These are phyloP conservation scores for Cocos nucifera DNA, from an alignment of 176 grass and related monocot genomes.

Conservation along the genomic window DNA sequence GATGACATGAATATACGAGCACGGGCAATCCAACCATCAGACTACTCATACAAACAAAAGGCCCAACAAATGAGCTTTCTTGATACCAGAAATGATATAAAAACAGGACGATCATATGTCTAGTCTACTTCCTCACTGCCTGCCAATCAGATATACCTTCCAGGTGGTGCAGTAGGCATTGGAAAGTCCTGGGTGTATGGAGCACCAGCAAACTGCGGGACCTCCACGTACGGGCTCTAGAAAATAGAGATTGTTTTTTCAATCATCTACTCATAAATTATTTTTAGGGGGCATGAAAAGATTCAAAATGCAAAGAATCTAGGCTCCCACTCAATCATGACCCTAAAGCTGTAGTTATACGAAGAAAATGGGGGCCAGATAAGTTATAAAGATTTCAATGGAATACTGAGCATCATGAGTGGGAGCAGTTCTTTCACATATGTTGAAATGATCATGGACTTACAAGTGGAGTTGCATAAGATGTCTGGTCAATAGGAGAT, in stretches of 20 bases:
- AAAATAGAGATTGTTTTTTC: conserved; percentile 14
- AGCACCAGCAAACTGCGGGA: conserved; percentile 52
- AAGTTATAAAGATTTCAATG: too few relatives aligned
- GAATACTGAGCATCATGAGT: background rate
- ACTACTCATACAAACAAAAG: too few relatives aligned
- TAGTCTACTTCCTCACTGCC: background rate
- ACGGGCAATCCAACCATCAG: too few relatives aligned
- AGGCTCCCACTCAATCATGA: too few relatives aligned
- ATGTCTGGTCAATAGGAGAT: conserved; percentile 31
- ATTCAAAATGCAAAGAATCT: too few relatives aligned
- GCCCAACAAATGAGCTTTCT: too few relatives aligned
- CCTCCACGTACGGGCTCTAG: conserved; percentile 95
- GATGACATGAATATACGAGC: too few relatives aligned
- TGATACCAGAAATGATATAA: too few relatives aligned
- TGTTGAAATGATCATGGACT: background rate
- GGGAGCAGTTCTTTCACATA: background rate
- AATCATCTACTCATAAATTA: background rate
- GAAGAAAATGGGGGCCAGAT: too few relatives aligned
- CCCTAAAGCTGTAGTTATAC: too few relatives aligned
- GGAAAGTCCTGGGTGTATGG: conserved; percentile 49
- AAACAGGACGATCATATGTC: too few relatives aligned
- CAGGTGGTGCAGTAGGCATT: conserved; percentile 84
- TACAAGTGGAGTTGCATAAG: conserved; percentile 26
- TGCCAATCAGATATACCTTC: conserved; percentile 38
- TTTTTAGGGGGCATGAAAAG: too few relatives aligned